Conservation (phyloP, 768 basidiomycete species). For the Terana coerulea region DNA sequence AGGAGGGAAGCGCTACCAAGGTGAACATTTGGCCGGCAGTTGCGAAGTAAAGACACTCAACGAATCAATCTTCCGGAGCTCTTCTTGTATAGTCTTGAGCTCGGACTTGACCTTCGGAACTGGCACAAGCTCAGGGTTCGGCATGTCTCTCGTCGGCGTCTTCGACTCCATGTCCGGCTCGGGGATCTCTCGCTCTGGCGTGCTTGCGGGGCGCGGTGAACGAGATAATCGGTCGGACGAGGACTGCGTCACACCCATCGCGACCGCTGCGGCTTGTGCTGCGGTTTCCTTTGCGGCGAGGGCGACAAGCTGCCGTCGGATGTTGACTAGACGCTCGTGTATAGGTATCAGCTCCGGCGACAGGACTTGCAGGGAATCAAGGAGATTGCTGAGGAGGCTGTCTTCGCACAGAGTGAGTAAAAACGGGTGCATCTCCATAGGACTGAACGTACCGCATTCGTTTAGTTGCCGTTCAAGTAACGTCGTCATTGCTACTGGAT, state of each 20-base stretch:
- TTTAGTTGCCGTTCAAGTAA: conserved; percentile 88
- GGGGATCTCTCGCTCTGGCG: not conserved
- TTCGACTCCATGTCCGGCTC: conserved; percentile 18
- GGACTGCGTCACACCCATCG: not conserved
- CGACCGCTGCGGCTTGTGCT: conserved; percentile 47
- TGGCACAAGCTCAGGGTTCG: conserved; percentile 17
- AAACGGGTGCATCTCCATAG: too few species aligned
- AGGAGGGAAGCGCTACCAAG: not conserved
- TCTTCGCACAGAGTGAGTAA: conserved; percentile 41
- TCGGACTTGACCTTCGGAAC: conserved; percentile 39
- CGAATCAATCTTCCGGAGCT: conserved; percentile 94
- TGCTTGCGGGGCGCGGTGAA: conserved; percentile 2
- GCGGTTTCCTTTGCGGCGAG: conserved; percentile 86
- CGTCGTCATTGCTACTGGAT: conserved; percentile 83
- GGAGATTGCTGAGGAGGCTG: conserved; percentile 68
- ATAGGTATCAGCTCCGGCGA: conserved; percentile 88
- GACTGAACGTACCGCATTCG: conserved; percentile 81
- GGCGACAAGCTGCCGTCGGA: conserved; percentile 85
- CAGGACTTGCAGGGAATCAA: conserved; percentile 81
- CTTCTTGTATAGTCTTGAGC: conserved; percentile 86
- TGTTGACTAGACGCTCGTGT: conserved; percentile 82
- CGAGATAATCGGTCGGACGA: not conserved
- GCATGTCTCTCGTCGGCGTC: conserved; percentile 24
- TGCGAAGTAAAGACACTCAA: conserved; percentile 54
- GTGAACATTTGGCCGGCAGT: too few species aligned